Evolutionary conservation across 768 basidiomycete species (phyloP).

Genomic region (Suillus clintonianus): DNA sequence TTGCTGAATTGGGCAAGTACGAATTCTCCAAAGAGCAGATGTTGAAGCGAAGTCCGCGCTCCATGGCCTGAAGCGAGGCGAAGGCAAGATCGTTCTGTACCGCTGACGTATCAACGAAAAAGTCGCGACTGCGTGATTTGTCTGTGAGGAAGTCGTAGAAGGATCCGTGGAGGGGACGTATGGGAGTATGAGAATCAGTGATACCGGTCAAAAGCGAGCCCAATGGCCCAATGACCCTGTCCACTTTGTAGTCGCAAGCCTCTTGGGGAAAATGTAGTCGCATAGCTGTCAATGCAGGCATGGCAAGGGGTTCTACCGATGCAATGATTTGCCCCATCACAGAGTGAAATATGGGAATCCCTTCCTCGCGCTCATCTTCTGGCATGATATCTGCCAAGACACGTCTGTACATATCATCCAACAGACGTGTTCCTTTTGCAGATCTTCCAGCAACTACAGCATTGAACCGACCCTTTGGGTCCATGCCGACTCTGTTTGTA

Average conservation of each 20-base stretch:
- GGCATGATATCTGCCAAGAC: slow-evolving; percentile 2
- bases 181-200: background rate
- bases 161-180: slow-evolving; percentile 24
- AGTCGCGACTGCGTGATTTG: slow-evolving; percentile 10
- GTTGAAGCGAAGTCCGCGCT: slow-evolving; percentile 15
- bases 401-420: slow-evolving; percentile 1
- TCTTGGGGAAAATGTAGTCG: background rate
- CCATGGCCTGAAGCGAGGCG: slow-evolving; percentile 26
- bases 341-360: background rate
- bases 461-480: background rate
- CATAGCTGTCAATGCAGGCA: background rate
- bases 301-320: slow-evolving; percentile 3
- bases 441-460: background rate
- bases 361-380: background rate
- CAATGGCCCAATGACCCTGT: background rate
- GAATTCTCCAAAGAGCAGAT: slow-evolving; percentile 23
- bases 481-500: background rate
- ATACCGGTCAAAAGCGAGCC: slow-evolving; percentile 6
- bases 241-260: background rate
- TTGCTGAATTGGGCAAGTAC: slow-evolving; percentile 19
- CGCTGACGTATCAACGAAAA: slow-evolving; percentile 1
- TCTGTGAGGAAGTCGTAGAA: slow-evolving; percentile 27
- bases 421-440: background rate
- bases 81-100: slow-evolving; percentile 10
- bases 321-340: slow-evolving; percentile 5